A percentile compares a stretch with the other conserved stretches of the same genome.
These are phyloP conservation scores for Triticum aestivum DNA, from an alignment of 176 grass and related monocot species.

Conservation along the genomic window DNA sequence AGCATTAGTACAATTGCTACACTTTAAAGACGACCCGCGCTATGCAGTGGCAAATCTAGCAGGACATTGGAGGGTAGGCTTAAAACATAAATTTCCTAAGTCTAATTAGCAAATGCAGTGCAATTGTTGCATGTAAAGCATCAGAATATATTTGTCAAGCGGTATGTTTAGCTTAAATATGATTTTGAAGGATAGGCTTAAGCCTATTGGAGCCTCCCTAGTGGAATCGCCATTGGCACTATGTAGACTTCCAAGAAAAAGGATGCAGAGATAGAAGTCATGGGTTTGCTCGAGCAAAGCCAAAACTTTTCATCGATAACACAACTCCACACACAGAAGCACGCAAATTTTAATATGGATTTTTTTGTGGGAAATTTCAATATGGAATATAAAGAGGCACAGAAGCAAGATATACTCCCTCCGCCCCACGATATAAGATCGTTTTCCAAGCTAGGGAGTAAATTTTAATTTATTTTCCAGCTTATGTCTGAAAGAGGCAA, in stretches of 20 bases:
- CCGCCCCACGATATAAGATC: too few species aligned
- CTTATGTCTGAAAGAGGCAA: background rate
- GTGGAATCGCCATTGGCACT: background rate
- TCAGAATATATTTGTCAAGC: too few species aligned
- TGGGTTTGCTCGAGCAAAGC: background rate
- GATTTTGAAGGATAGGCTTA: too few species aligned
- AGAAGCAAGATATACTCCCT: background rate
- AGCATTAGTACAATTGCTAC: background rate
- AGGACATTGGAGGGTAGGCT: too few species aligned
- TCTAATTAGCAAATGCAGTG: too few species aligned
- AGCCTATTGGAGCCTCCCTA: too few species aligned
- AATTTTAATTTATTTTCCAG: background rate
- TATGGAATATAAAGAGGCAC: background rate
- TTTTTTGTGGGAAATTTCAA: background rate
- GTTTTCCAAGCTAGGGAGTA: too few species aligned
- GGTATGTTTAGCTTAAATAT: too few species aligned
- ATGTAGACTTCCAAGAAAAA: background rate
- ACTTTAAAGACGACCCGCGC: background rate
- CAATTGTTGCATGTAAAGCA: too few species aligned
- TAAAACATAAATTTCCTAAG: too few species aligned
- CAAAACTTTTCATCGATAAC: background rate
- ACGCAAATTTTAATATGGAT: background rate
- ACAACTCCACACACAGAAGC: background rate
- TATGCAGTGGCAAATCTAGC: background rate
- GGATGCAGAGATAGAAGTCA: background rate